Evolutionary conservation across 352 stramenopile genomes (phyloP).

Genomic region (Globisporangium canariense): DNA sequence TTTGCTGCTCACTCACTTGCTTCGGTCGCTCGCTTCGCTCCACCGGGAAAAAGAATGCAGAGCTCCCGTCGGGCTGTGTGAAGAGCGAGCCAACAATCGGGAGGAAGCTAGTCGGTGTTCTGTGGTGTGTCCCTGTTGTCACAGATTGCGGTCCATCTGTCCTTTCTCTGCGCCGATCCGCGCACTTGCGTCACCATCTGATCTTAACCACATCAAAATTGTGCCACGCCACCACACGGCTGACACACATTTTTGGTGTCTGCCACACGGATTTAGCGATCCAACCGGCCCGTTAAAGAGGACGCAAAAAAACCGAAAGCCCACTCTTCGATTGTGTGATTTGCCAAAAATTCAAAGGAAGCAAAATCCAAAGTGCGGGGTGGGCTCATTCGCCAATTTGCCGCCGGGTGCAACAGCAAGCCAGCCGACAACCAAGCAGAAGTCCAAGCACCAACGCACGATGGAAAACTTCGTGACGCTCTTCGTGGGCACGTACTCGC

Average conservation of each 20-base stretch:
- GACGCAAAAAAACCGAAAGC: too few relatives aligned
- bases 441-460: background rate
- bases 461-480: constrained; percentile 30
- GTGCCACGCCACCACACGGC: too few relatives aligned
- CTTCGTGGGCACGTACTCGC: constrained; percentile 85
- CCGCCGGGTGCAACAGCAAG: background rate
- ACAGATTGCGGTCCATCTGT: background rate
- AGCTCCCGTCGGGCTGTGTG: background rate
- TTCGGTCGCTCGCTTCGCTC: background rate
- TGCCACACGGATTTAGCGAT: too few relatives aligned
- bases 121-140: background rate
- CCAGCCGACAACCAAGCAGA: background rate
- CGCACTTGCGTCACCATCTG: background rate
- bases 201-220: too few relatives aligned
- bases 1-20: constrained; percentile 7
- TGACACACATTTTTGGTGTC: too few relatives aligned
- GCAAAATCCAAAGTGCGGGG: background rate
- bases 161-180: background rate
- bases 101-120: background rate
- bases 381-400: background rate
- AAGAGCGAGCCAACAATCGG: background rate
- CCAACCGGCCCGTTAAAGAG: too few relatives aligned
- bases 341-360: background rate
- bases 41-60: constrained; percentile 5
- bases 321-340: background rate